phyloP scores from a whole-genome alignment of 2,329 filamentous ascomycete genomes.

The Cercospora sp. region DNA sequence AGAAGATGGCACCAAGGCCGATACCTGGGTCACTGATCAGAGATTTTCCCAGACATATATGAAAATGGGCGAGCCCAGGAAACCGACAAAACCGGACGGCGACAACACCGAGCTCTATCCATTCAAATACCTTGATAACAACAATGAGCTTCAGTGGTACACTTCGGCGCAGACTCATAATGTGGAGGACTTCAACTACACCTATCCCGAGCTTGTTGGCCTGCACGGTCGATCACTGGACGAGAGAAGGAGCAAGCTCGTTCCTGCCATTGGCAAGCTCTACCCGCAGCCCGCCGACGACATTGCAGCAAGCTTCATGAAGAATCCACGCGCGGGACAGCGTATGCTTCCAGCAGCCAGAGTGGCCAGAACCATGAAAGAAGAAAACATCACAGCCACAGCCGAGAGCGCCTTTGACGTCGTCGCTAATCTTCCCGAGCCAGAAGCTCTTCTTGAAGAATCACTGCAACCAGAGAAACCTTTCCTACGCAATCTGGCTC shows the following conservation, averaged over 20 bases:
- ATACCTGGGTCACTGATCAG: constrained; percentile 8
- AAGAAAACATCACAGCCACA: background rate
- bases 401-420: background rate
- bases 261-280: background rate
- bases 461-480: constrained; percentile 1
- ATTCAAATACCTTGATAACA: background rate
- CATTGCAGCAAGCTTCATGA: background rate
- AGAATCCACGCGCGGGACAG: background rate
- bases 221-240: background rate
- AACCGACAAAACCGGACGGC: background rate
- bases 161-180: constrained; percentile 5
- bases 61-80: too few relatives aligned
- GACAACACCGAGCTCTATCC: background rate
- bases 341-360: background rate
- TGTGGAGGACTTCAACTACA: constrained; percentile 9
- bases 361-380: background rate
- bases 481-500: constrained; percentile 1
- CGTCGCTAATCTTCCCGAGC: background rate
- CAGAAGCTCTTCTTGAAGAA: background rate
- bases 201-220: background rate
- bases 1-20: background rate
- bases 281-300: constrained; percentile 7
- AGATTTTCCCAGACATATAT: too few relatives aligned
- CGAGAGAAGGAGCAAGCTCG: background rate
- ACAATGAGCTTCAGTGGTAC: background rate